A percentile compares a stretch with the other conserved stretches of the same genome.
Evolutionary conservation across 352 stramenopile genomes (phyloP).

Genomic region (Pythium phragmiticola): DNA sequence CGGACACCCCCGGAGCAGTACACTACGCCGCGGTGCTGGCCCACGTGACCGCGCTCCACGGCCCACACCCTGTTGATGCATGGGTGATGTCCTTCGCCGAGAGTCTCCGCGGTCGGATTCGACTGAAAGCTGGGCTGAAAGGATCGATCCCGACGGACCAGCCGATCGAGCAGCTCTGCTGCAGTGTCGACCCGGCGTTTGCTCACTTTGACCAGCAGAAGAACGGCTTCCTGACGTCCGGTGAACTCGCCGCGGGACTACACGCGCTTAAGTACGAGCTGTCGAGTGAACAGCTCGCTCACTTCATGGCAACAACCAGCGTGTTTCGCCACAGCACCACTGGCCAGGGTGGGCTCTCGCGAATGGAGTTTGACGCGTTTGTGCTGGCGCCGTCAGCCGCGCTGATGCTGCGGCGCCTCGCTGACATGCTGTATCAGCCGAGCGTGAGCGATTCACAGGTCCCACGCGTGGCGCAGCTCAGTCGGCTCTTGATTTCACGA

Average conservation of each 20-base stretch:
- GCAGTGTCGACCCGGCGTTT: conserved; percentile 48
- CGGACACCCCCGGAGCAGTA: conserved; percentile 33
- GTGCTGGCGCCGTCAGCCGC: conserved; percentile 52
- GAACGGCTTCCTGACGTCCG: conserved; percentile 48
- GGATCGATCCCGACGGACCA: conserved; percentile 14
- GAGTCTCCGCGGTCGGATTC: conserved; percentile 44
- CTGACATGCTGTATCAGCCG: conserved; percentile 27
- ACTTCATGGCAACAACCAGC: conserved; percentile 38
- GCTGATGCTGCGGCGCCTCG: conserved; percentile 37
- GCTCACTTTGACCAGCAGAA: conserved; percentile 60
- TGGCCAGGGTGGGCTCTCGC: conserved; percentile 37
- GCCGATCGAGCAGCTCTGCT: conserved; percentile 5
- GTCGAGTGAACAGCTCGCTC: conserved; percentile 32
- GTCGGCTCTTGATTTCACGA: conserved; percentile 40
- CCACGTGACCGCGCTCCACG: not conserved
- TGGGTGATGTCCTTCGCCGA: conserved; percentile 37
- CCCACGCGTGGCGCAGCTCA: conserved; percentile 52
- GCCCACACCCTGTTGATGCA: conserved; percentile 2
- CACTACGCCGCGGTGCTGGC: conserved; percentile 29
- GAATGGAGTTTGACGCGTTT: conserved; percentile 82
- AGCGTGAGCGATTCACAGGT: conserved; percentile 17
- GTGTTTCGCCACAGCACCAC: conserved; percentile 41
- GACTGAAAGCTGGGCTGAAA: conserved; percentile 19
- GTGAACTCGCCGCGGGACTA: conserved; percentile 39
- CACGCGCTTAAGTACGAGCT: conserved; percentile 44